These are phyloP conservation scores for Zhuliangozyma blackwelliae DNA, from an alignment of 1,139 yeast genomes.

Conservation along the genomic window DNA sequence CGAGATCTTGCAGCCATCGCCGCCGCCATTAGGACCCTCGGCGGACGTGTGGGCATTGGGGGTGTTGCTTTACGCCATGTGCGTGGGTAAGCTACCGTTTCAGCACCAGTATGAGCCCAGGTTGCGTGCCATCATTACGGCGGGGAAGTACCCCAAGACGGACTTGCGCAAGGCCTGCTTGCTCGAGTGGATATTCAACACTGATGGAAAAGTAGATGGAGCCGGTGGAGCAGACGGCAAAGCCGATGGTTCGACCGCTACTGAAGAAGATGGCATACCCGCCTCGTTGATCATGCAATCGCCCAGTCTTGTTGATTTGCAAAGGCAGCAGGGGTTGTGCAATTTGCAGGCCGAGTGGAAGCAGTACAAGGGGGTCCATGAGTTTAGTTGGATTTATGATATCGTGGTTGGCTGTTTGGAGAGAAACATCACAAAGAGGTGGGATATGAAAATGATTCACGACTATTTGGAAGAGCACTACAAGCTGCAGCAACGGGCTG, in stretches of 20 bases:
- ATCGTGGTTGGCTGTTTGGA: constrained; percentile 54
- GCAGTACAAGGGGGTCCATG: constrained; percentile 13
- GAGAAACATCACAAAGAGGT: constrained; percentile 46
- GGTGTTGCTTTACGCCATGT: constrained; percentile 67
- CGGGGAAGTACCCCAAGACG: constrained; percentile 55
- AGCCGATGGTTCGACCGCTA: constrained; percentile 2
- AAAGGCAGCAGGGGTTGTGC: constrained; percentile 14
- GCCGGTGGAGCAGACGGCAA: constrained; percentile 6
- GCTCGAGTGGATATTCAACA: constrained; percentile 21
- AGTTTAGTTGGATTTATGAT: constrained; percentile 33
- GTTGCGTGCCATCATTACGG: constrained; percentile 64
- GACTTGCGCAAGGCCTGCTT: constrained; percentile 35
- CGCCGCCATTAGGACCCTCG: constrained; percentile 66
- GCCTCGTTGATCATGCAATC: constrained; percentile 13
- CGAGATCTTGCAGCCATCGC: constrained; percentile 63
- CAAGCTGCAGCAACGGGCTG: too few species aligned
- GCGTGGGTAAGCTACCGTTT: constrained; percentile 75
- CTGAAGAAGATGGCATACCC: constrained; percentile 7
- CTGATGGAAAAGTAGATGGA: constrained; percentile 3
- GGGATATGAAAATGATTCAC: constrained; percentile 40
- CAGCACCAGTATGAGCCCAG: constrained; percentile 79
- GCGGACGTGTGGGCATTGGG: constrained; percentile 94
- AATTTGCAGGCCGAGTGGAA: constrained; percentile 21
- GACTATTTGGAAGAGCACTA: constrained; percentile 3
- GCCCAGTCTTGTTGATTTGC: constrained; percentile 20